phyloP scores from a whole-genome alignment of 495 filamentous ascomycete species.

The Podospora appendiculata region DNA sequence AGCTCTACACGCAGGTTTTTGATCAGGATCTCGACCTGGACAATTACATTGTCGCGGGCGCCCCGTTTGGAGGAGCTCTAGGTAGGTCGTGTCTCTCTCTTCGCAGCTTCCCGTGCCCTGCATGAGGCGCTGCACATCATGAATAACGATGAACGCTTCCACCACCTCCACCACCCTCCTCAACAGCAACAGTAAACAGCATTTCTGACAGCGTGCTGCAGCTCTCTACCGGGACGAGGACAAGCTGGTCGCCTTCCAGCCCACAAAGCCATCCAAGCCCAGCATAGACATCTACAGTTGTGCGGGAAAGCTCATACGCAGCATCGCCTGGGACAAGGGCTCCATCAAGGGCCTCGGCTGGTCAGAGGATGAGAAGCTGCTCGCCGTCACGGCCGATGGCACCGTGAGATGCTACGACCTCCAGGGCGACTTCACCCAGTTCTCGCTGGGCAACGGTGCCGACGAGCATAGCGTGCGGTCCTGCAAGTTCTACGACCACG shows the following conservation, averaged over 20 bases:
- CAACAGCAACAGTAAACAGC: too few species aligned
- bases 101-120: neutral
- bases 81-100: conserved; percentile 48
- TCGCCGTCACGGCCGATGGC: conserved; percentile 84
- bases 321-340: conserved; percentile 79
- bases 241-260: conserved; percentile 70
- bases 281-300: conserved; percentile 93
- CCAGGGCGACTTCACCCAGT: conserved; percentile 89
- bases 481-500: conserved; percentile 84
- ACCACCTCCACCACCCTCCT: too few species aligned
- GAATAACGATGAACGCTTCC: neutral
- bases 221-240: conserved; percentile 84
- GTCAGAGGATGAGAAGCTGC: conserved; percentile 92
- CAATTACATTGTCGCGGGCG: conserved; percentile 86
- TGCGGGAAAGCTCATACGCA: conserved; percentile 71
- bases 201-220: conserved; percentile 24
- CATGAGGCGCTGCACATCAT: neutral
- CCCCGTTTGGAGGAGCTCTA: conserved; percentile 90
- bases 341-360: conserved; percentile 84
- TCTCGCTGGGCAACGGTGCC: conserved; percentile 84
- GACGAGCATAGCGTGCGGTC: conserved; percentile 80
- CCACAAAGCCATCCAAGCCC: conserved; percentile 63
- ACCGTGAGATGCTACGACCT: conserved; percentile 86
- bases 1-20: conserved; percentile 87
- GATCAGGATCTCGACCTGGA: conserved; percentile 88